These are phyloP conservation scores for Pseudogymnoascus sp. DNA, from an alignment of 2,329 filamentous ascomycete genomes.

Conservation along the genomic window DNA sequence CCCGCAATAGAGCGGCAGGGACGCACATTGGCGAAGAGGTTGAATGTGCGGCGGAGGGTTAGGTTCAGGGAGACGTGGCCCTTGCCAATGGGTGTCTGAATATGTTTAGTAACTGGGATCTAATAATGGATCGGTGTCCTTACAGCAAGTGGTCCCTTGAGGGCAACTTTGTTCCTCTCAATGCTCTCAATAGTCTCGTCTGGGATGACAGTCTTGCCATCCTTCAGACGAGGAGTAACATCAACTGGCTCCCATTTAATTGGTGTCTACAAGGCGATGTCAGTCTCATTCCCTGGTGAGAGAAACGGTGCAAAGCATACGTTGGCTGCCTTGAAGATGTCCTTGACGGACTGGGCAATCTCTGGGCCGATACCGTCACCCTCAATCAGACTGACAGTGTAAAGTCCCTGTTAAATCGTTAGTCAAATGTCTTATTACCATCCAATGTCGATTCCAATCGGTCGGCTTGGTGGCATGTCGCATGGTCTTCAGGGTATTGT, in stretches of 20 bases:
- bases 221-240: conserved; percentile 85
- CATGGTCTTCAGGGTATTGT: neutral
- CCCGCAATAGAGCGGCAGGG: conserved; percentile 95
- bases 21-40: conserved; percentile 98
- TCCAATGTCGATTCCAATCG: conserved; percentile 9
- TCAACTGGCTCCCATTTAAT: conserved; percentile 97
- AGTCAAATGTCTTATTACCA: conserved; percentile 12
- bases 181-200: conserved; percentile 90
- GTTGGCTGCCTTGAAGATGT: conserved; percentile 93
- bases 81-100: conserved; percentile 87
- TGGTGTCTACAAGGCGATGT: conserved; percentile 52
- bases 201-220: conserved; percentile 93
- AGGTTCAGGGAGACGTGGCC: conserved; percentile 98
- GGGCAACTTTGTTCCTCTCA: conserved; percentile 88
- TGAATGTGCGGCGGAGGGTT: conserved; percentile 96
- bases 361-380: conserved; percentile 98
- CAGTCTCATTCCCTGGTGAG: conserved; percentile 13
- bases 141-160: conserved; percentile 96
- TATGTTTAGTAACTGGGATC: conserved; percentile 11
- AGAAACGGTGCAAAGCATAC: conserved; percentile 39
- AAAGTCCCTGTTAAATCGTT: conserved; percentile 63
- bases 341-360: conserved; percentile 96
- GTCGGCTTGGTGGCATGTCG: conserved; percentile 10
- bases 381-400: conserved; percentile 93
- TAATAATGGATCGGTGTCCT: conserved; percentile 29